These are phyloP conservation scores for Lophium mytilinum DNA, from an alignment of 495 filamentous ascomycete genomes.

Conservation along the genomic window DNA sequence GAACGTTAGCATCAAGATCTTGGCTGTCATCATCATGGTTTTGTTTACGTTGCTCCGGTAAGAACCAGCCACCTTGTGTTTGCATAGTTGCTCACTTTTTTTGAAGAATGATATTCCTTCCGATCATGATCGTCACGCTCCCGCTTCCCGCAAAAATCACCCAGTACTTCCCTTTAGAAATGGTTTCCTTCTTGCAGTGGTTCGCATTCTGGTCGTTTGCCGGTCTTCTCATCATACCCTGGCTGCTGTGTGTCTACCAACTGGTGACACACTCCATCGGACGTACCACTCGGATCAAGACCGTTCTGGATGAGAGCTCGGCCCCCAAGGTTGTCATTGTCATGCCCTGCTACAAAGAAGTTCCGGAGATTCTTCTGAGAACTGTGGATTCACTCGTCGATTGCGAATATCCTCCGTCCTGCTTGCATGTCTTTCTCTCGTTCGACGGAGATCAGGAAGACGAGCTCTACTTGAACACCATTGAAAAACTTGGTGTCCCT, in stretches of 20 bases:
- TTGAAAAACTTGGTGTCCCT: slow-evolving; percentile 80
- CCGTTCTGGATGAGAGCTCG: slow-evolving; percentile 71
- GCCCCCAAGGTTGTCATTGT: slow-evolving; percentile 95
- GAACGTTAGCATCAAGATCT: slow-evolving; percentile 66
- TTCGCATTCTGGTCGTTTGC: slow-evolving; percentile 97
- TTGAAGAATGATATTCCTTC: slow-evolving; percentile 72
- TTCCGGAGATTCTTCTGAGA: slow-evolving; percentile 73
- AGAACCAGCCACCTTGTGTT: slow-evolving; percentile 14
- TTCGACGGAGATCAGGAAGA: slow-evolving; percentile 89
- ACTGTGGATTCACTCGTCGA: slow-evolving; percentile 89
- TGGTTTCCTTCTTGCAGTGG: slow-evolving; percentile 76
- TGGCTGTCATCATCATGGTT: slow-evolving; percentile 67
- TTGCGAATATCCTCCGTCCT: slow-evolving; percentile 88
- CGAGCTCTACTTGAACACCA: slow-evolving; percentile 81
- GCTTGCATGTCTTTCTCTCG: slow-evolving; percentile 92
- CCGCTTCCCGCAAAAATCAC: slow-evolving; percentile 69
- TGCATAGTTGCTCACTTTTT: not conserved
- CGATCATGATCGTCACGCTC: slow-evolving; percentile 90
- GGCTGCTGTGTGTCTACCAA: slow-evolving; percentile 88
- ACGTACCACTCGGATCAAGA: slow-evolving; percentile 70
- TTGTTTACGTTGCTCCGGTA: slow-evolving; percentile 71
- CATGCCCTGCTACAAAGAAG: slow-evolving; percentile 96
- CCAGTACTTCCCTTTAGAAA: slow-evolving; percentile 54
- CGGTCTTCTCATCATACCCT: slow-evolving; percentile 73
- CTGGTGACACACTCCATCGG: slow-evolving; percentile 81